A percentile compares a stretch with the other conserved stretches of the same genome.
Conservation (phyloP, 208 protist species). For the Leishmania tropica region DNA sequence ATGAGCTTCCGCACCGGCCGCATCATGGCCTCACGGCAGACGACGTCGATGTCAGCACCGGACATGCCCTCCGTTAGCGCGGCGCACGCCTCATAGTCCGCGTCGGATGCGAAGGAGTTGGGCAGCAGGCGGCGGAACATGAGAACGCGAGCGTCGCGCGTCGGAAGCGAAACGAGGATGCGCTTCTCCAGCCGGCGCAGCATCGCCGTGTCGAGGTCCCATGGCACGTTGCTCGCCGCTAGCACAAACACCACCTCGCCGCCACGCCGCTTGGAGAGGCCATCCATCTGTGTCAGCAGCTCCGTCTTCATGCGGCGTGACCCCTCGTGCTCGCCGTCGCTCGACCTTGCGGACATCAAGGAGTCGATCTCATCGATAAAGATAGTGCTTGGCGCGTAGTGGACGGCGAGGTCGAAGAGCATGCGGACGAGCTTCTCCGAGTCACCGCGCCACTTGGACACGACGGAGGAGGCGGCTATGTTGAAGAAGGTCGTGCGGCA, state of each 20-base stretch:
- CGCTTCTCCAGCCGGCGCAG: constrained; percentile 92
- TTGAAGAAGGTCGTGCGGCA: constrained; percentile 99
- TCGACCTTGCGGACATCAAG: constrained; percentile 94
- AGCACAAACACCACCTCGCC: constrained; percentile 92
- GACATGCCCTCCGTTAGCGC: constrained; percentile 80
- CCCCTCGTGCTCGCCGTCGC: constrained; percentile 93
- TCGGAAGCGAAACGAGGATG: constrained; percentile 91
- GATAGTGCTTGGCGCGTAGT: constrained; percentile 96
- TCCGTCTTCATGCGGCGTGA: constrained; percentile 95
- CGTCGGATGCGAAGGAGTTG: constrained; percentile 18
- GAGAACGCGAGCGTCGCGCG: constrained; percentile 46
- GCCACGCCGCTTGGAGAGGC: constrained; percentile 74
- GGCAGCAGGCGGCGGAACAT: constrained; percentile 79
- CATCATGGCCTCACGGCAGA: constrained; percentile 94
- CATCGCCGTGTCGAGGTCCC: constrained; percentile 94
- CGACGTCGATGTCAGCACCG: constrained; percentile 90
- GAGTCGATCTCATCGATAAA: constrained; percentile 99
- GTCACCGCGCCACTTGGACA: constrained; percentile 98
- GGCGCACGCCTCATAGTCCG: constrained; percentile 72
- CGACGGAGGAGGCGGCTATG: constrained; percentile 95
- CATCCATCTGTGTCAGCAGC: constrained; percentile 94
- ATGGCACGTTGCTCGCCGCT: constrained; percentile 93
- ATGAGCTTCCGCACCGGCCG: constrained; percentile 89
- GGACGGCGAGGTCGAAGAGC: constrained; percentile 93
- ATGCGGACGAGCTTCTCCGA: constrained; percentile 97